These are phyloP conservation scores for Gastrolobium bilobum DNA, from an alignment of 306 rosid genomes.

Conservation along the genomic window DNA sequence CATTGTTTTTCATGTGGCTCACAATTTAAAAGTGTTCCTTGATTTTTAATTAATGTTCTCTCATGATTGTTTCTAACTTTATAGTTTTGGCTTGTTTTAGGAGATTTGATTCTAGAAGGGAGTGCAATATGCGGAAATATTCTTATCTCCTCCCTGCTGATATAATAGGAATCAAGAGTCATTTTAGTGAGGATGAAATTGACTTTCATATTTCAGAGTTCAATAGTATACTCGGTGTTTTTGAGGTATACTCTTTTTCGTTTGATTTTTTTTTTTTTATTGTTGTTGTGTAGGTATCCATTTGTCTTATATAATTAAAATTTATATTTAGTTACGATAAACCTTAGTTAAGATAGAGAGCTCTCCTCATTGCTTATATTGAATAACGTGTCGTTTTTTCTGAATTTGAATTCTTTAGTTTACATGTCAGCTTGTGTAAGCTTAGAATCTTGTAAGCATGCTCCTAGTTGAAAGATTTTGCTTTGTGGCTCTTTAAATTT, in stretches of 20 bases:
- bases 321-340: background rate
- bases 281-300: constrained; percentile 11
- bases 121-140: constrained; percentile 87
- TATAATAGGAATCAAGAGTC: constrained; percentile 79
- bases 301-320: constrained; percentile 8
- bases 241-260: constrained; percentile 65
- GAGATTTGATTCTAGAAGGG: constrained; percentile 93
- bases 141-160: constrained; percentile 90
- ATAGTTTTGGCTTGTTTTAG: constrained; percentile 55
- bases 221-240: constrained; percentile 70
- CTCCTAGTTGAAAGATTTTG: background rate
- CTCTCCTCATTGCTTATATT: constrained; percentile 11
- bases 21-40: constrained; percentile 2
- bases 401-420: background rate
- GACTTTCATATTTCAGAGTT: constrained; percentile 80
- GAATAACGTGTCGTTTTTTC: background rate
- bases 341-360: constrained; percentile 24
- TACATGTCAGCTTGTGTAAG: background rate
- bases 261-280: background rate
- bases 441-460: background rate
- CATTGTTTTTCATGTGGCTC: background rate
- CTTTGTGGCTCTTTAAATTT: constrained; percentile 15
- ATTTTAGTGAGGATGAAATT: constrained; percentile 65
- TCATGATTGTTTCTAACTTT: constrained; percentile 4
- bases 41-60: background rate